phyloP scores from a whole-genome alignment of 805 yeast genomes.

The Limtongia smithiae region DNA sequence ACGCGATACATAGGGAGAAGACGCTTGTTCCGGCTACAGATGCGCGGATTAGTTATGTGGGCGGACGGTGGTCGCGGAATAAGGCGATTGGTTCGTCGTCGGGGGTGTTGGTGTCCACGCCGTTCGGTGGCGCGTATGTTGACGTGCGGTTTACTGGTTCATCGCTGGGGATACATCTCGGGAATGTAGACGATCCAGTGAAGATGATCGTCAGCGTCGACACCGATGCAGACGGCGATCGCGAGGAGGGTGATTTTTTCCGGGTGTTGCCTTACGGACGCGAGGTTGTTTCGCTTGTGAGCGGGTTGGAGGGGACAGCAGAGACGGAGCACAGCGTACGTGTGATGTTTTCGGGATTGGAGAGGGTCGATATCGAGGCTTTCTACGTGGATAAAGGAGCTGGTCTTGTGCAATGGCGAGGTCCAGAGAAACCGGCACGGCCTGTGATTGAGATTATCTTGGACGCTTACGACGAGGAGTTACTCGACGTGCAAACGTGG shows the following conservation, averaged over 20 bases:
- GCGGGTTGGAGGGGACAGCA: slow-evolving; percentile 5
- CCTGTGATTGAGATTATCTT: slow-evolving; percentile 18
- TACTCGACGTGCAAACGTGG: slow-evolving; percentile 21
- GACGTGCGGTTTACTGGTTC: slow-evolving; percentile 27
- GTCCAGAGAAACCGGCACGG: background rate
- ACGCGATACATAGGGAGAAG: slow-evolving; percentile 7
- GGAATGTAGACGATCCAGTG: slow-evolving; percentile 22
- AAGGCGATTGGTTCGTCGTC: slow-evolving; percentile 24
- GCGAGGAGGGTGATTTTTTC: slow-evolving; percentile 1
- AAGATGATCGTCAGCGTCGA: slow-evolving; percentile 18
- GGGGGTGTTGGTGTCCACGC: slow-evolving; percentile 20
- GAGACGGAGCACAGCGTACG: slow-evolving; percentile 15
- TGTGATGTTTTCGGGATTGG: slow-evolving; percentile 17
- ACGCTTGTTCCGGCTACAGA: slow-evolving; percentile 14
- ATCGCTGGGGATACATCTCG: slow-evolving; percentile 25
- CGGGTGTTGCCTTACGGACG: slow-evolving; percentile 25
- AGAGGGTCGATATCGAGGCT: slow-evolving; percentile 24
- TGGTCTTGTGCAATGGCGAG: background rate
- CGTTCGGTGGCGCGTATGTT: slow-evolving; percentile 19
- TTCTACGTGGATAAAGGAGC: slow-evolving; percentile 19
- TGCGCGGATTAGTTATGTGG: slow-evolving; percentile 14
- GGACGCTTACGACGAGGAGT: slow-evolving; percentile 18
- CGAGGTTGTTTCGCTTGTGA: slow-evolving; percentile 21
- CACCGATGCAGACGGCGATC: too few species aligned
- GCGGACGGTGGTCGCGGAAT: slow-evolving; percentile 28